phyloP scores from a whole-genome alignment of 2,329 filamentous ascomycete species.

The Cladorrhinum sp. region DNA sequence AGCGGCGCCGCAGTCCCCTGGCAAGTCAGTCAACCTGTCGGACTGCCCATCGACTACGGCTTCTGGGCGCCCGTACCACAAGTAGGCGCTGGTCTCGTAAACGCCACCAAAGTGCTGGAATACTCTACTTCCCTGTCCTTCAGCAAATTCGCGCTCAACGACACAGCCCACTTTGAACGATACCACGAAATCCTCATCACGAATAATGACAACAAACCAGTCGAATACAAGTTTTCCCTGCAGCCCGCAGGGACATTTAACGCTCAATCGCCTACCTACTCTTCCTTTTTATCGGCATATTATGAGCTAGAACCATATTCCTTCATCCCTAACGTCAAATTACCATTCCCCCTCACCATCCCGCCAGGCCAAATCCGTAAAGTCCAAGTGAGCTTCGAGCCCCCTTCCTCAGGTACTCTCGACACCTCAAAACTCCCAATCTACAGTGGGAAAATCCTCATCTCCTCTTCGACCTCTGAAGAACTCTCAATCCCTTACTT shows the following conservation, averaged over 20 bases:
- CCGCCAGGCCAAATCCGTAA: slow-evolving; percentile 16
- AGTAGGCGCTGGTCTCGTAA: slow-evolving; percentile 40
- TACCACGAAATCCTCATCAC: slow-evolving; percentile 37
- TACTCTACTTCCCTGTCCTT: slow-evolving; percentile 34
- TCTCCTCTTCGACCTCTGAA: slow-evolving; percentile 39
- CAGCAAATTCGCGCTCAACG: slow-evolving; percentile 40
- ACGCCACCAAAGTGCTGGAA: slow-evolving; percentile 37
- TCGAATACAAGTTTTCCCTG: slow-evolving; percentile 41
- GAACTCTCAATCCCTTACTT: slow-evolving; percentile 42
- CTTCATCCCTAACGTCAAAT: slow-evolving; percentile 8
- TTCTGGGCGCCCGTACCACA: slow-evolving; percentile 35
- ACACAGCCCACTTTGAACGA: slow-evolving; percentile 37
- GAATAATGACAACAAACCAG: slow-evolving; percentile 40
- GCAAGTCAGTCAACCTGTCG: slow-evolving; percentile 25
- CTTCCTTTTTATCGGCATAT: background rate
- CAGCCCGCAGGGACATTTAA: slow-evolving; percentile 43
- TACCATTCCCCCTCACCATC: slow-evolving; percentile 21
- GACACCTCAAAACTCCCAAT: slow-evolving; percentile 32
- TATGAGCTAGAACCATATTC: slow-evolving; percentile 5
- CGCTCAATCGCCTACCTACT: slow-evolving; percentile 23
- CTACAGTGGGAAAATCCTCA: slow-evolving; percentile 44
- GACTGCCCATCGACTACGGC: slow-evolving; percentile 19
- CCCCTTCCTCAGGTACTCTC: background rate
- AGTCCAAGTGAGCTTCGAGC: slow-evolving; percentile 2
- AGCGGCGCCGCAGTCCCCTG: slow-evolving; percentile 28